Evolutionary conservation across 306 rosid genomes (phyloP).

Genomic region (Casuarina cunninghamiana): DNA sequence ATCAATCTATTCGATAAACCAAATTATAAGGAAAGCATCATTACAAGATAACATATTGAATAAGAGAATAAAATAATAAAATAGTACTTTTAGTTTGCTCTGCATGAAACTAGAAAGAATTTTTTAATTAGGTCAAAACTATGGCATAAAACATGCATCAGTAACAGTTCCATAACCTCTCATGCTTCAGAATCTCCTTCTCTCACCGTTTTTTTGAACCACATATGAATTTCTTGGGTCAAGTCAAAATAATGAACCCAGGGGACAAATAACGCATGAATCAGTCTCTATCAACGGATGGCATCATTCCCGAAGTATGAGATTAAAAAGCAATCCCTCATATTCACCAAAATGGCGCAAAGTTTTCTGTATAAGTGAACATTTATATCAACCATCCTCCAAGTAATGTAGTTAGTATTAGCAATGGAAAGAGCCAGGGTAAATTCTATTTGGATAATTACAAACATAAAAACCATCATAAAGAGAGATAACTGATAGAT

Average conservation of each 20-base stretch:
- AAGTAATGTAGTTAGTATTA: background rate
- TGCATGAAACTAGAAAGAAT: background rate
- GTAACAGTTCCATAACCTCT: background rate
- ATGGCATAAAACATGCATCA: background rate
- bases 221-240: background rate
- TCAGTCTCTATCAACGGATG: background rate
- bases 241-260: background rate
- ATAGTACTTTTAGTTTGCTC: no score
- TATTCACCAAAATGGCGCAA: background rate
- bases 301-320: background rate
- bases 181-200: background rate
- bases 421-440: background rate
- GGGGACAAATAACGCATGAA: background rate
- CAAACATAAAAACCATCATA: background rate
- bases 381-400: background rate
- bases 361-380: background rate
- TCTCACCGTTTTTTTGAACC: background rate
- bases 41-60: background rate
- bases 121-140: background rate
- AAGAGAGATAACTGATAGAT: background rate
- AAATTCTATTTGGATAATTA: background rate
- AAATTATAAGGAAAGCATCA: no score
- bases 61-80: background rate
- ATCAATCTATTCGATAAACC: conserved; percentile 46
- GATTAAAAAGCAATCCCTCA: background rate